Evolutionary conservation across 192 early-diverging fungal species (phyloP).

Genomic region (Geranomyces michiganensis): DNA sequence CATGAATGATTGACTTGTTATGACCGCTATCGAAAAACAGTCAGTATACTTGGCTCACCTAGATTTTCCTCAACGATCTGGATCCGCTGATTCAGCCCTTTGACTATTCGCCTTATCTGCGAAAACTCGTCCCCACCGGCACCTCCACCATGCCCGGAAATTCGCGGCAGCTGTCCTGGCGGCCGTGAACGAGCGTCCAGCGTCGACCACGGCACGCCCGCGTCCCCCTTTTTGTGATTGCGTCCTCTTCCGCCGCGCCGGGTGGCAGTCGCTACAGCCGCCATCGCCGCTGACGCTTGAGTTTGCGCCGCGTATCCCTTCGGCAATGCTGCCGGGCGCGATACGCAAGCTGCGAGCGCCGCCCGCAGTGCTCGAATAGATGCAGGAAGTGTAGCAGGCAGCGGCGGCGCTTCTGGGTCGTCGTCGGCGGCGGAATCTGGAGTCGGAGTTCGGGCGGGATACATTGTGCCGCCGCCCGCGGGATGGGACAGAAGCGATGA

Average conservation of each 20-base stretch:
- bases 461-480: not conserved
- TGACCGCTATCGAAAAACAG: not conserved
- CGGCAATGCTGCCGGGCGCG: slow-evolving; percentile 45
- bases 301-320: slow-evolving; percentile 43
- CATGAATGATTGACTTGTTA: no score
- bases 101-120: slow-evolving; percentile 46
- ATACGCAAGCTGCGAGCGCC: slow-evolving; percentile 48
- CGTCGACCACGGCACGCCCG: not conserved
- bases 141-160: not conserved
- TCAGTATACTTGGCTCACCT: slow-evolving; percentile 36
- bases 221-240: not conserved
- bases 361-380: slow-evolving; percentile 50
- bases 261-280: not conserved
- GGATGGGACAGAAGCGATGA: not conserved
- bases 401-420: slow-evolving; percentile 14
- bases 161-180: slow-evolving; percentile 1
- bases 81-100: slow-evolving; percentile 37
- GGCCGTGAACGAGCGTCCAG: not conserved
- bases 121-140: slow-evolving; percentile 47
- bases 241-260: not conserved
- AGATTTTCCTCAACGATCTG: slow-evolving; percentile 46
- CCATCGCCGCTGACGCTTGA: slow-evolving; percentile 23
- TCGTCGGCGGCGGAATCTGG: not conserved
- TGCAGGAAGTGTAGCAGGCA: slow-evolving; percentile 45
- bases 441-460: slow-evolving; percentile 2